phyloP scores from a whole-genome alignment of 768 basidiomycete species.

The Xerocomellus intermedius region DNA sequence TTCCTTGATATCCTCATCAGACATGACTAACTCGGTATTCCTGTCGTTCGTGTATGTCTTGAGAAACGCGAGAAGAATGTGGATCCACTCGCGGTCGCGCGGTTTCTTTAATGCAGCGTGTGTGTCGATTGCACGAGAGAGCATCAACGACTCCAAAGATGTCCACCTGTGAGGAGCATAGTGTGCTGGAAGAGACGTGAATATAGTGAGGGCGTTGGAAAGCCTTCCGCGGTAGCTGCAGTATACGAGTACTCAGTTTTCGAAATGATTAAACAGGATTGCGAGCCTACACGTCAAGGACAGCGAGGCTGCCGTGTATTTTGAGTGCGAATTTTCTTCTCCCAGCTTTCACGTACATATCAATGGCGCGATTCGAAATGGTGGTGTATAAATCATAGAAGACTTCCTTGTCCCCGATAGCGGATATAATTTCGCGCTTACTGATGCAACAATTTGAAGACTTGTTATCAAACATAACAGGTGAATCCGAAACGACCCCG shows the following conservation, averaged over 20 bases:
- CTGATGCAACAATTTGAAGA: conserved; percentile 43
- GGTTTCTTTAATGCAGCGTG: conserved; percentile 56
- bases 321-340: conserved; percentile 84
- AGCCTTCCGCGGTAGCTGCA: conserved; percentile 67
- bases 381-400: conserved; percentile 80
- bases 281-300: conserved; percentile 78
- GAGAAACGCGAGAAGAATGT: conserved; percentile 73
- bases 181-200: conserved; percentile 79
- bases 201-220: conserved; percentile 63
- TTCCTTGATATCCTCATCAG: conserved; percentile 47
- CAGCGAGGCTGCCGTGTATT: conserved; percentile 82
- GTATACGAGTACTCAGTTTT: conserved; percentile 9
- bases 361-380: conserved; percentile 79
- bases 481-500: conserved; percentile 7
- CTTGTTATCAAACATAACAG: conserved; percentile 20
- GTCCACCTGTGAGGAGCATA: conserved; percentile 83
- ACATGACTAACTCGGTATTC: conserved; percentile 52
- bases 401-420: conserved; percentile 49
- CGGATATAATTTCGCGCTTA: conserved; percentile 57
- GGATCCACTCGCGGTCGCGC: conserved; percentile 77
- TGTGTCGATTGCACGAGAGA: conserved; percentile 69
- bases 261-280: background rate
- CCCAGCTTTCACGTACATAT: conserved; percentile 79
- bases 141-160: conserved; percentile 75
- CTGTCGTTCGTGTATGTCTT: conserved; percentile 60